A percentile compares a stretch with the other conserved stretches of the same genome.
phyloP scores from a whole-genome alignment of 2,329 filamentous ascomycete species.

The Geosmithia flava region DNA sequence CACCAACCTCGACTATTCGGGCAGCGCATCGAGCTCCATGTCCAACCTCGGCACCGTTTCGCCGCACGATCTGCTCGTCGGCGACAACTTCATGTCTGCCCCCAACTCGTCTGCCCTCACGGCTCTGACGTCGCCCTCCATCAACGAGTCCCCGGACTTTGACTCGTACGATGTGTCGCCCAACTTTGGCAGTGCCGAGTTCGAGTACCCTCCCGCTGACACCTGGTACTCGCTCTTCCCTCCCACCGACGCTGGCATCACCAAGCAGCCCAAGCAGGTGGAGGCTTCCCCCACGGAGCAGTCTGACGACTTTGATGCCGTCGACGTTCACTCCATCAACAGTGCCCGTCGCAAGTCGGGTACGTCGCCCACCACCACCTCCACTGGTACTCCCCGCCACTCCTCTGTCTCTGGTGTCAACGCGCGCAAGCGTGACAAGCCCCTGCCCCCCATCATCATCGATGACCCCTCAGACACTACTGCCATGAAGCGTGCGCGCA shows the following conservation, averaged over 20 bases:
- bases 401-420: slow-evolving; percentile 59
- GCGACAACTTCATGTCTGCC: slow-evolving; percentile 58
- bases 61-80: slow-evolving; percentile 66
- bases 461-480: slow-evolving; percentile 60
- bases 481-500: slow-evolving; percentile 88
- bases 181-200: slow-evolving; percentile 51
- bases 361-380: slow-evolving; percentile 15
- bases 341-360: slow-evolving; percentile 32
- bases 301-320: slow-evolving; percentile 36
- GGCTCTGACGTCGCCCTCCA: slow-evolving; percentile 74
- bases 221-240: slow-evolving; percentile 68
- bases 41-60: slow-evolving; percentile 63
- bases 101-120: slow-evolving; percentile 76
- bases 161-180: slow-evolving; percentile 70
- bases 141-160: slow-evolving; percentile 63
- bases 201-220: slow-evolving; percentile 32
- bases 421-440: slow-evolving; percentile 67
- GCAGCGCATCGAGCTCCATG: slow-evolving; percentile 33
- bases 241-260: slow-evolving; percentile 19
- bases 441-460: slow-evolving; percentile 65
- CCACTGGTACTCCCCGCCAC: slow-evolving; percentile 38
- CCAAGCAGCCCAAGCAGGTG: slow-evolving; percentile 10
- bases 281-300: slow-evolving; percentile 29
- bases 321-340: slow-evolving; percentile 22
- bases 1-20: slow-evolving; percentile 36